phyloP scores from a whole-genome alignment of 768 basidiomycete species.

The Lactifluus hygrophoroides region DNA sequence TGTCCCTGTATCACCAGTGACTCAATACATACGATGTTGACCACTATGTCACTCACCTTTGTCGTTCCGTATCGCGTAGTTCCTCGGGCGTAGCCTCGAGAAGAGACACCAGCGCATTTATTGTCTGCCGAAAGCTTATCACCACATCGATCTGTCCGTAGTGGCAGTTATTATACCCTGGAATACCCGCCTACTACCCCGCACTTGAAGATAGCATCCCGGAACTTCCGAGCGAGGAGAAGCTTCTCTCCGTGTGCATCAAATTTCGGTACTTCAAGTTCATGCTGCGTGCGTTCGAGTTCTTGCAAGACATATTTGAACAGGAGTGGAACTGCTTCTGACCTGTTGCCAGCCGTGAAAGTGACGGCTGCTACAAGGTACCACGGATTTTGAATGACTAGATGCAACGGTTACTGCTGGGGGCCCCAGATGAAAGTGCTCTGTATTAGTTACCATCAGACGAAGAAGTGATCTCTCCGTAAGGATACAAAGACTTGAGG shows the following conservation, averaged over 20 bases:
- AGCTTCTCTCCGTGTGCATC: slow-evolving; percentile 30
- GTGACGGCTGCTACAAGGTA: slow-evolving; percentile 48
- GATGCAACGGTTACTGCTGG: background rate
- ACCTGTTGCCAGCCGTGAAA: slow-evolving; percentile 49
- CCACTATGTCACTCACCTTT: slow-evolving; percentile 33
- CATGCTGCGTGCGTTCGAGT: slow-evolving; percentile 26
- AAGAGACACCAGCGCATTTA: slow-evolving; percentile 47
- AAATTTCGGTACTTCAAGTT: slow-evolving; percentile 18
- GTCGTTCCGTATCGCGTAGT: slow-evolving; percentile 37
- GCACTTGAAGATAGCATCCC: slow-evolving; percentile 55
- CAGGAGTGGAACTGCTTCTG: slow-evolving; percentile 49
- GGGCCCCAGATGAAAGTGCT: background rate
- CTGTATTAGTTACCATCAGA: slow-evolving; percentile 9
- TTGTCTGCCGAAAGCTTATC: slow-evolving; percentile 33
- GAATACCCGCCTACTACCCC: slow-evolving; percentile 51
- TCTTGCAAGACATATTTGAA: slow-evolving; percentile 43
- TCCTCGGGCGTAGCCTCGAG: slow-evolving; percentile 45
- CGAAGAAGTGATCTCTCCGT: slow-evolving; percentile 18
- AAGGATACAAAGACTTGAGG: slow-evolving; percentile 41
- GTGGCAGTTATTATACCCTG: slow-evolving; percentile 32
- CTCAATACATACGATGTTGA: background rate
- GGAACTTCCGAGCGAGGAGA: slow-evolving; percentile 43
- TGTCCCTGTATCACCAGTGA: slow-evolving; percentile 29
- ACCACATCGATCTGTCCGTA: background rate
- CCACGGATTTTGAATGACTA: slow-evolving; percentile 42